A percentile compares a stretch with the other conserved stretches of the same genome.
These are phyloP conservation scores for Volvox africanus DNA, from an alignment of 139 green algal species.

Conservation along the genomic window DNA sequence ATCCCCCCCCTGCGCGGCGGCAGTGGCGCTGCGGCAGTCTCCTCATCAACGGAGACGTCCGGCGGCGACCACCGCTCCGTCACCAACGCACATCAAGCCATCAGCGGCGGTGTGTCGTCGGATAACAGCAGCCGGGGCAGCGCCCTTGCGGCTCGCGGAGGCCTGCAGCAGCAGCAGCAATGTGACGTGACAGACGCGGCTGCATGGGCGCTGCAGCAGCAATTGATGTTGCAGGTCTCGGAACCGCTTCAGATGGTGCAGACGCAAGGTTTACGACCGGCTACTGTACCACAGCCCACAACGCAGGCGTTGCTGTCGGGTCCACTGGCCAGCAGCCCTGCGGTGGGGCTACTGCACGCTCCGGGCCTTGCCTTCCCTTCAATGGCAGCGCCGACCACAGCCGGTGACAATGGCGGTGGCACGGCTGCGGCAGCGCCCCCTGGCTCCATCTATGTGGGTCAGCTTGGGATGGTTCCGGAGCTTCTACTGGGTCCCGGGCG, in stretches of 20 bases:
- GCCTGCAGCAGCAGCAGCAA: neutral
- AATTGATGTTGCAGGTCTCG: constrained; percentile 6
- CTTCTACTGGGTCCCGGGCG: too few relatives aligned
- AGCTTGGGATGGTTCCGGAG: too few relatives aligned
- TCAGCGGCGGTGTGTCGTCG: neutral
- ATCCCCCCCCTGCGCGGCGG: neutral
- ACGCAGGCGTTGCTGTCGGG: neutral
- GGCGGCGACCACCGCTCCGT: neutral
- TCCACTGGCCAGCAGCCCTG: neutral
- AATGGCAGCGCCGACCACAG: neutral
- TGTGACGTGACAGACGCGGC: neutral
- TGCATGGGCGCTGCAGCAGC: neutral
- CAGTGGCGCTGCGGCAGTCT: neutral
- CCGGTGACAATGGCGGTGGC: neutral
- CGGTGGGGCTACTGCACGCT: neutral
- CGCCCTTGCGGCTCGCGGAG: neutral
- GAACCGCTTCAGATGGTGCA: neutral
- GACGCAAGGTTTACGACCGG: neutral
- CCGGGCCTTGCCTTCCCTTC: neutral
- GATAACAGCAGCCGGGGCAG: neutral
- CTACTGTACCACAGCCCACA: neutral
- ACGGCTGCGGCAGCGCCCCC: too few relatives aligned
- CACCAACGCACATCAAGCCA: neutral
- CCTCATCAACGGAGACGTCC: constrained; percentile 1
- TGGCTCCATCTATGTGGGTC: too few relatives aligned